A percentile compares a stretch with the other conserved stretches of the same genome.
phyloP scores from a whole-genome alignment of 768 basidiomycete species.

The Psilocybe sp. region DNA sequence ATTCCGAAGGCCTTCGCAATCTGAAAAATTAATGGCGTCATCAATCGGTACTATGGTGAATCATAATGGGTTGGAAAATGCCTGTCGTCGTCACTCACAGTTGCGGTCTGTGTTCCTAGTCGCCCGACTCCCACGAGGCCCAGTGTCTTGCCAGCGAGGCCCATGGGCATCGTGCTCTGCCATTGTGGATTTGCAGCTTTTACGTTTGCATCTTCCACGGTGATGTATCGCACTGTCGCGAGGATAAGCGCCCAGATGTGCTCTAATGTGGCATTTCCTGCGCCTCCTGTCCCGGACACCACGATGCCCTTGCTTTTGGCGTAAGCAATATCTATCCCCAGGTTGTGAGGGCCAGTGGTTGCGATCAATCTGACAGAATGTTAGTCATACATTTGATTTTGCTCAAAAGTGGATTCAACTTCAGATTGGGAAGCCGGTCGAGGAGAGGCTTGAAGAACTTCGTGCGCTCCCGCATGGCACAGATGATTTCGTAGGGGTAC shows the following conservation, averaged over 20 bases:
- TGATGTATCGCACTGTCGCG: slow-evolving; percentile 48
- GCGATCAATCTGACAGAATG: slow-evolving; percentile 40
- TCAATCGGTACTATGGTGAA: neutral
- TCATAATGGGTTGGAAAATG: neutral
- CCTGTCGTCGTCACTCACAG: slow-evolving; percentile 24
- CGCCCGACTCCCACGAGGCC: slow-evolving; percentile 62
- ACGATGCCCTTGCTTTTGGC: slow-evolving; percentile 46
- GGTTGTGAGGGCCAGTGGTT: slow-evolving; percentile 53
- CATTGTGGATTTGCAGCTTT: slow-evolving; percentile 45
- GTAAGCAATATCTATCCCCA: slow-evolving; percentile 45
- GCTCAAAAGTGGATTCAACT: slow-evolving; percentile 22
- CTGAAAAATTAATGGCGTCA: slow-evolving; percentile 23
- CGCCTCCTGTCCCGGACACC: slow-evolving; percentile 46
- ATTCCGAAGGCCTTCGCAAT: slow-evolving; percentile 60
- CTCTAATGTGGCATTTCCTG: slow-evolving; percentile 51
- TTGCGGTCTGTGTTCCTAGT: slow-evolving; percentile 51
- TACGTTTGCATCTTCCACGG: slow-evolving; percentile 46
- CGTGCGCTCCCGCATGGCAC: slow-evolving; percentile 68
- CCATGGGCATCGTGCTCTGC: slow-evolving; percentile 51
- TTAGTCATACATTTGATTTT: neutral
- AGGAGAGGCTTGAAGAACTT: slow-evolving; percentile 49
- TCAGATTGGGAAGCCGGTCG: slow-evolving; percentile 55
- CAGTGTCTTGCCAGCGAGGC: slow-evolving; percentile 51
- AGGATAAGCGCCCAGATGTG: slow-evolving; percentile 64
- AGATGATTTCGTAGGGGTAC: slow-evolving; percentile 51